Evolutionary conservation across 495 filamentous ascomycete genomes (phyloP), one percentile per base, ranked within the genome.

Genomic region (Penicillium subrubescens): DNA sequence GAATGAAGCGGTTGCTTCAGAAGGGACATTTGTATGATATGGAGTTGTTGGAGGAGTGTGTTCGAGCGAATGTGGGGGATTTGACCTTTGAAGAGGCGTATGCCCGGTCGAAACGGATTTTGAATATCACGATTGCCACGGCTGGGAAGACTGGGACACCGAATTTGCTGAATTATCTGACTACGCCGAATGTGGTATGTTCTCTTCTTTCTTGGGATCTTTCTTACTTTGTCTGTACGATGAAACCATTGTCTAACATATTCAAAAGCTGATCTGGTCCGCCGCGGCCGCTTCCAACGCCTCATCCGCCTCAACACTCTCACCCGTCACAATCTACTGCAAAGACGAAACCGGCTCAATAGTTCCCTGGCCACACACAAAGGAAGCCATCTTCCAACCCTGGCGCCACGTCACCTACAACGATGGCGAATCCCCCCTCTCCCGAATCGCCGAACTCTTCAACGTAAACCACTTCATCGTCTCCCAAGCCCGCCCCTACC

Each of bases 401-500:
- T 91, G 87, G 86, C 87, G 86, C 21, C 85, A 89, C 51, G 82
- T 86, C 54, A 84, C 84, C 34, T 90, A 91, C 76, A 84, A 82
- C 44, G 92, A 92, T 62, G 87, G 87, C 50, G 89, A 94, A 71
- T 91, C 91, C 2, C 94, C 94, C 0, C 84, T 97, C 5, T 83
- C 87, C 41, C 88, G 94, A 50, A 90, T 97, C 58, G 89, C 92
- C 8, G 91, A 96, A 75, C 88, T 97, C 31, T 97, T 97, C 84
- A 97, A 97, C 73, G 93, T 97, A 70, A 98, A 97, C 75, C 93
- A 97, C 75, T 97, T 97, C 77, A 96, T 98, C 69, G 92, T 97
- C 62, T 97, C 93, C 1, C 94, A 97, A 75, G 92, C 95, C 57
- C 94, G 97, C 66, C 94, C 94, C 3, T 96, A 96, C 67, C 88